phyloP scores from a whole-genome alignment of 2,329 filamentous ascomycete genomes.

The Tympanopsis confertula region DNA sequence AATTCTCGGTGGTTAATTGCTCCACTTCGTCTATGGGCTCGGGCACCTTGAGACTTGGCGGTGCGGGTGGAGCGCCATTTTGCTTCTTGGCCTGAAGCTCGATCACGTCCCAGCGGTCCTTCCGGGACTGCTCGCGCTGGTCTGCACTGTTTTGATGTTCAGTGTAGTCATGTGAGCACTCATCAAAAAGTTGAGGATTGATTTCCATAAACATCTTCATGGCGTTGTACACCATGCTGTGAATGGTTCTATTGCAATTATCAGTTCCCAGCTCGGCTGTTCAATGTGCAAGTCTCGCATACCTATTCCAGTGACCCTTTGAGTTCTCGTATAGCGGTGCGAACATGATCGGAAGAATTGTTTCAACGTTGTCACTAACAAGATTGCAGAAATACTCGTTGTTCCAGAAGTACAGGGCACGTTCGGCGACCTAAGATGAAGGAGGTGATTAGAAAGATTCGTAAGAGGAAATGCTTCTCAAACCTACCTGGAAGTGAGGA shows the following conservation, averaged over 20 bases:
- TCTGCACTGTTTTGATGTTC: slow-evolving; percentile 84
- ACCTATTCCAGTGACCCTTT: slow-evolving; percentile 99
- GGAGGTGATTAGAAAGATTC: too few relatives aligned
- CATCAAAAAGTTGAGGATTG: slow-evolving; percentile 94
- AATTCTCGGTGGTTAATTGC: not conserved
- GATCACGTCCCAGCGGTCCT: not conserved
- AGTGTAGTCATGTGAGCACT: slow-evolving; percentile 96
- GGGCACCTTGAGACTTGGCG: not conserved
- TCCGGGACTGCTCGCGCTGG: not conserved
- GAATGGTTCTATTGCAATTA: slow-evolving; percentile 63
- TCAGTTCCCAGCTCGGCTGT: slow-evolving; percentile 16
- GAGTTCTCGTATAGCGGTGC: slow-evolving; percentile 96
- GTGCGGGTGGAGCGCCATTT: not conserved
- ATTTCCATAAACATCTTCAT: slow-evolving; percentile 99
- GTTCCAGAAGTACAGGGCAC: slow-evolving; percentile 98
- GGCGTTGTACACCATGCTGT: slow-evolving; percentile 98
- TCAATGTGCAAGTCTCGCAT: slow-evolving; percentile 22
- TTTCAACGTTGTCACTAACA: slow-evolving; percentile 96
- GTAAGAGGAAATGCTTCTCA: too few relatives aligned
- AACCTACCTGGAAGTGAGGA: slow-evolving; percentile 96
- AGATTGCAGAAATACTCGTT: slow-evolving; percentile 99
- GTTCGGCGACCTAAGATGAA: slow-evolving; percentile 94
- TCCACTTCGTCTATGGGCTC: not conserved
- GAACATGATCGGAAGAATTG: slow-evolving; percentile 98
- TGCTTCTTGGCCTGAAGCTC: not conserved